Conservation (phyloP, 106 monocot genomes). For the Agapanthus africanus region DNA sequence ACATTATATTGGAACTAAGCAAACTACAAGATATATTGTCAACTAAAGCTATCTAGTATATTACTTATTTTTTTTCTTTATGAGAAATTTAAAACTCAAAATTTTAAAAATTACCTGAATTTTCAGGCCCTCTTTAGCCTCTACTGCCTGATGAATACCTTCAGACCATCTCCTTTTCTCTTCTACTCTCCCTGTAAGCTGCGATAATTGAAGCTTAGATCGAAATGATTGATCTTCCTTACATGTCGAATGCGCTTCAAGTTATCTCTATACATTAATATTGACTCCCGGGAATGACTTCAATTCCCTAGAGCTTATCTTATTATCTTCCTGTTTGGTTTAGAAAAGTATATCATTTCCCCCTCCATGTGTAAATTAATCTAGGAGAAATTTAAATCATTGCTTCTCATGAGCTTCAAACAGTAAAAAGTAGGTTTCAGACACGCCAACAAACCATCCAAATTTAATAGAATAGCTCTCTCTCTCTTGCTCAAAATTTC, state of each 20-base stretch:
- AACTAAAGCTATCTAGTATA: neutral
- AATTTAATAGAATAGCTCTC: neutral
- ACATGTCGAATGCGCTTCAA: neutral
- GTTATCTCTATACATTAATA: neutral
- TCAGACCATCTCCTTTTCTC: conserved; percentile 99
- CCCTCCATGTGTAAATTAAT: neutral
- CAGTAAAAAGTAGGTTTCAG: neutral
- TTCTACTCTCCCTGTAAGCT: conserved; percentile 99
- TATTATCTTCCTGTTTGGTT: neutral
- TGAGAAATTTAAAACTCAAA: neutral
- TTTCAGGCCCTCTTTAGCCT: conserved; percentile 95
- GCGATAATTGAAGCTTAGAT: conserved; percentile 13
- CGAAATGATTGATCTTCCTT: neutral
- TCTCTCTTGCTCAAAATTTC: neutral
- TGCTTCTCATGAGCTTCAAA: neutral
- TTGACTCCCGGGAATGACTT: neutral
- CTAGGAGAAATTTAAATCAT: neutral
- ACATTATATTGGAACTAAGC: neutral
- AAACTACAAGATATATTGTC: neutral
- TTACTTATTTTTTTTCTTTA: neutral
- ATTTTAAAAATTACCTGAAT: conserved; percentile 64
- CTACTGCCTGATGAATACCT: conserved; percentile 99
- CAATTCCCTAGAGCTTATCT: neutral
- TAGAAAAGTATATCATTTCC: neutral
- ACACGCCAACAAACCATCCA: neutral